A percentile compares a stretch with the other conserved stretches of the same genome.
Evolutionary conservation across 345 rosid species (phyloP).

Genomic region (Durio zibethinus): DNA sequence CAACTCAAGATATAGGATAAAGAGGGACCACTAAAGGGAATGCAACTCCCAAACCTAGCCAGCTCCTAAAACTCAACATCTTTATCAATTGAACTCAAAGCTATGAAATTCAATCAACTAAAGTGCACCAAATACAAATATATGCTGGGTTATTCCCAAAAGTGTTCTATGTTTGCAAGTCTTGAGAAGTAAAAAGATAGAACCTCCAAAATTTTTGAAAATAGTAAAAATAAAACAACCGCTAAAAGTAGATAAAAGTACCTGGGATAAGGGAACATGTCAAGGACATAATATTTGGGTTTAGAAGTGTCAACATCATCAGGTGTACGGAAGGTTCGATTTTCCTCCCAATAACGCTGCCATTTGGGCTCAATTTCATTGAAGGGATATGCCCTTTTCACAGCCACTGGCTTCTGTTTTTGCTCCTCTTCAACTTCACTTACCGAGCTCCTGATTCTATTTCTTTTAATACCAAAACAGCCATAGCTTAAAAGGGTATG

Average conservation of each 20-base stretch:
- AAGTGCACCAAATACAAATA: not conserved
- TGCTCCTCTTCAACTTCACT: constrained; percentile 32
- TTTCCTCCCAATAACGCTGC: constrained; percentile 82
- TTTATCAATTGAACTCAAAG: not conserved
- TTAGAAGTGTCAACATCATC: constrained; percentile 74
- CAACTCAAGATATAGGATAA: not conserved
- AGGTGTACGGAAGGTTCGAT: constrained; percentile 74
- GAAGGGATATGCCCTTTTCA: constrained; percentile 74
- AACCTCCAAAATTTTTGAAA: not conserved
- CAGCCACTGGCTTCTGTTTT: constrained; percentile 21
- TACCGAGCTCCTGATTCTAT: constrained; percentile 11
- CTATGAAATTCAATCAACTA: not conserved
- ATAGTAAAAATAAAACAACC: not conserved
- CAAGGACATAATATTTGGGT: constrained; percentile 95
- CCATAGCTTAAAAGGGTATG: constrained; percentile 19
- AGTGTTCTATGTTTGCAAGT: not conserved
- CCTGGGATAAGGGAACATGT: constrained; percentile 99
- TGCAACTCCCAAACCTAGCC: constrained; percentile 1
- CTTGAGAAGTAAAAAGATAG: not conserved
- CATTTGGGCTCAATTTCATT: constrained; percentile 91
- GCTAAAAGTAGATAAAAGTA: constrained; percentile 7
- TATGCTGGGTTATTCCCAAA: not conserved
- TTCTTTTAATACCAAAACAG: not conserved
- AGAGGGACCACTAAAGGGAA: not conserved
- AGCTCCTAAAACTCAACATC: not conserved